Conservation (phyloP, 2,329 filamentous ascomycete genomes). For the Penicillium sp. region DNA sequence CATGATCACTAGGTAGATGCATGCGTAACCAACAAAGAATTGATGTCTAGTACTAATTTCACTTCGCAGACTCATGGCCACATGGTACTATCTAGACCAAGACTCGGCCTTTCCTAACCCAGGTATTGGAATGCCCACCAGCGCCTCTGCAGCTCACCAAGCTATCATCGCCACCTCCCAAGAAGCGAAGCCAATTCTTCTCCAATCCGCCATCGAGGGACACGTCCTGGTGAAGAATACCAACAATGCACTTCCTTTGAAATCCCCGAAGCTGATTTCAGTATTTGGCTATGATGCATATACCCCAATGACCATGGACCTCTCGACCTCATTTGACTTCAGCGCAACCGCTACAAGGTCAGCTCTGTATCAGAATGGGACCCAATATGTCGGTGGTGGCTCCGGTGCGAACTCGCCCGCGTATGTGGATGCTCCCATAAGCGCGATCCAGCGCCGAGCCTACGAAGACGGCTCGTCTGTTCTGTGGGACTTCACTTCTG, state of each 20-base stretch:
- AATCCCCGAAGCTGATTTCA: slow-evolving; percentile 21
- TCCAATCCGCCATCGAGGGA: slow-evolving; percentile 57
- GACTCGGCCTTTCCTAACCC: slow-evolving; percentile 17
- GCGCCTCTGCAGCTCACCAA: slow-evolving; percentile 14
- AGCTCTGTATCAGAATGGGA: slow-evolving; percentile 39
- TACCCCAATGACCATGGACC: background rate
- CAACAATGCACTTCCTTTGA: slow-evolving; percentile 51
- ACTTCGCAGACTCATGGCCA: slow-evolving; percentile 39
- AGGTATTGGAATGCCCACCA: slow-evolving; percentile 24
- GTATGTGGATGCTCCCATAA: slow-evolving; percentile 53
- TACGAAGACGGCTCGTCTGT: slow-evolving; percentile 53
- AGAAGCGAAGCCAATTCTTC: slow-evolving; percentile 31
- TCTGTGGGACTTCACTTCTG: slow-evolving; percentile 20
- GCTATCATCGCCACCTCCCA: slow-evolving; percentile 50
- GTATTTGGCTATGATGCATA: slow-evolving; percentile 29
- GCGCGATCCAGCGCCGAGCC: slow-evolving; percentile 54
- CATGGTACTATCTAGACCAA: slow-evolving; percentile 44
- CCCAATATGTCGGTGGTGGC: slow-evolving; percentile 48
- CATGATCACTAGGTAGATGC: slow-evolving; percentile 53
- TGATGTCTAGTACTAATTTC: background rate
- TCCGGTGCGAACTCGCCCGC: slow-evolving; percentile 51
- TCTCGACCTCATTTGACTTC: background rate
- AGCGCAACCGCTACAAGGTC: background rate
- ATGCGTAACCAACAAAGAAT: background rate
- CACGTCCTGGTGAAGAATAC: slow-evolving; percentile 58